These are phyloP conservation scores for Rhizopogon rudus DNA, from an alignment of 768 basidiomycete species.

Conservation along the genomic window DNA sequence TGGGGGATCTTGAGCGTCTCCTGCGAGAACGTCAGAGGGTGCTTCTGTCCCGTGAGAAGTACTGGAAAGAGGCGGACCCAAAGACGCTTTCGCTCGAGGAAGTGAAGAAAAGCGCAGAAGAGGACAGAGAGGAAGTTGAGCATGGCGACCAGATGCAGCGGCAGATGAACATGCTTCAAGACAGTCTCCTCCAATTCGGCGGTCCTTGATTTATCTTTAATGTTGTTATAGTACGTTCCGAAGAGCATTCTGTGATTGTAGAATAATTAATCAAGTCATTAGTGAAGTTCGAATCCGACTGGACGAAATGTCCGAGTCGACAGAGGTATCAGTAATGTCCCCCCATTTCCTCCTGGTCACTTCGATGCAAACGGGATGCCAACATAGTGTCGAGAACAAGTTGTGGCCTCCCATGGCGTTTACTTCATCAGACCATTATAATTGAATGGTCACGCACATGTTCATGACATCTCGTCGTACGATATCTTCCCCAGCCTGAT, in stretches of 20 bases:
- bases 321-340: neutral
- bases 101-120: neutral
- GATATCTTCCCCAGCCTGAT: neutral
- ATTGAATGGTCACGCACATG: neutral
- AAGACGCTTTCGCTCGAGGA: neutral
- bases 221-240: neutral
- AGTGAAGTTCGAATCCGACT: neutral
- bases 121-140: neutral
- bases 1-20: slow-evolving; percentile 14
- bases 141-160: neutral
- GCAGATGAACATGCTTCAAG: neutral
- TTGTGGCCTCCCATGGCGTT: neutral
- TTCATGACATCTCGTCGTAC: neutral
- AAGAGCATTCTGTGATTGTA: neutral
- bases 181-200: neutral
- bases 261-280: neutral
- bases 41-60: neutral
- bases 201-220: neutral
- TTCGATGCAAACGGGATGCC: neutral
- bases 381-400: neutral
- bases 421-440: neutral
- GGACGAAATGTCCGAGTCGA: neutral
- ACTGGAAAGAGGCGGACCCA: neutral
- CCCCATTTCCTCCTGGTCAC: neutral
- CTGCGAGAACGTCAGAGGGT: slow-evolving; percentile 7